These are phyloP conservation scores for Aspergillus asperescens DNA, from an alignment of 495 filamentous ascomycete species.

Conservation along the genomic window DNA sequence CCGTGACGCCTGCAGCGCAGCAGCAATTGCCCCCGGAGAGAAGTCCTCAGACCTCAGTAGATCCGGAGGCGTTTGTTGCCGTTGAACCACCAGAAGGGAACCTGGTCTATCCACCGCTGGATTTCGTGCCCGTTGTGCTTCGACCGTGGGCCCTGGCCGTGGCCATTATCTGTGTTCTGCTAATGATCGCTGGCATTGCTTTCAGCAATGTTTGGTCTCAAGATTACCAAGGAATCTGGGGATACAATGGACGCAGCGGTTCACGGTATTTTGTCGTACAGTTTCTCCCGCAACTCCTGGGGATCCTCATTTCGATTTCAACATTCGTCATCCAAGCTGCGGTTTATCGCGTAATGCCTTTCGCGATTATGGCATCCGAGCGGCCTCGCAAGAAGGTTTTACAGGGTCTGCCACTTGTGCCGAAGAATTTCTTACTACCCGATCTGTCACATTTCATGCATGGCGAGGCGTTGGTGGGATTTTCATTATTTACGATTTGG, in stretches of 20 bases:
- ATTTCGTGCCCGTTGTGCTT: conserved; percentile 62
- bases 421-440: conserved; percentile 53
- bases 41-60: conserved; percentile 28
- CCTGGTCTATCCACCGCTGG: conserved; percentile 49
- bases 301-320: conserved; percentile 65
- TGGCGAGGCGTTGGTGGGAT: conserved; percentile 49
- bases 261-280: conserved; percentile 79
- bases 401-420: conserved; percentile 39
- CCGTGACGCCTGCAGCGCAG: conserved; percentile 13
- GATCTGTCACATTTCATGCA: conserved; percentile 52
- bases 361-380: conserved; percentile 65
- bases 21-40: conserved; percentile 14
- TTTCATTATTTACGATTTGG: conserved; percentile 56
- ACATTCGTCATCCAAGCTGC: conserved; percentile 68
- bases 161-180: conserved; percentile 54
- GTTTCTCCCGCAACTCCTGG: conserved; percentile 76
- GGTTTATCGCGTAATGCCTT: conserved; percentile 72
- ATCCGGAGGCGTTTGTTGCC: conserved; percentile 49
- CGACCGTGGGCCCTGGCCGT: conserved; percentile 54
- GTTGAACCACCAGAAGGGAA: conserved; percentile 43
- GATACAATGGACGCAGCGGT: conserved; percentile 60
- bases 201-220: conserved; percentile 71
- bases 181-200: conserved; percentile 66
- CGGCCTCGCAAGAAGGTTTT: conserved; percentile 32
- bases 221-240: conserved; percentile 56